Evolutionary conservation across 2,329 filamentous ascomycete species (phyloP), one percentile per base, ranked within the genome.

Genomic region (Phialophora verrucosa): DNA sequence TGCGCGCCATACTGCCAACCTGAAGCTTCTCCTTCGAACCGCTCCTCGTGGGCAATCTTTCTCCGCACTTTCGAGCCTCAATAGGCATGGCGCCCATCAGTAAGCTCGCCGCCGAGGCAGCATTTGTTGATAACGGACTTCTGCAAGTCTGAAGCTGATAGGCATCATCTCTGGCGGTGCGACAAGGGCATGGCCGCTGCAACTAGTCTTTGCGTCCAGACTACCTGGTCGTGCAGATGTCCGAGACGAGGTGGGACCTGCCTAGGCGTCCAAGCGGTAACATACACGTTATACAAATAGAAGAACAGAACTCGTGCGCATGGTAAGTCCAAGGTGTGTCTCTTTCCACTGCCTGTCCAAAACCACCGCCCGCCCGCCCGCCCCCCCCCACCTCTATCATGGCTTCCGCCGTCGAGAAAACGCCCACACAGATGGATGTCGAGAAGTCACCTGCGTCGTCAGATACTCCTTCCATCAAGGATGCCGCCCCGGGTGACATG

Each of bases 381-480:
- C 23, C 23, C 23, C 23, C 23, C 23, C 23, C 23, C 23, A 1
- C 2, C 2, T 25, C 23, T 25, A 25, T 35, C 47, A 68, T 68
- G 66, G 66, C 54, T 42, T 62, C 66, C 11, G 23, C 42, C 8
- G 27, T 50, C 14, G 64, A 67, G 56, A 67, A 67, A 50, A 42
- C 20, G 10, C 31, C 62, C 17, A 59, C 64, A 14, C 57, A 53
- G 29, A 53, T 55, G 31, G 64, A 67, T 25, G 20, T 63, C 53
- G 67, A 69, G 50, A 25, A 51, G 6, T 29, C 64, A 12, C 27
- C 56, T 2, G 20, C 58, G 10, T 29, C 64, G 11, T 61, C 64
- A 17, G 67, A 67, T 14, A 32, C 64, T 23, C 51, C 65, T 38
- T 67, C 62, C 8, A 51, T 67, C 62, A 50, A 67, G 44, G 62